Percentiles rank a stretch among this genome's conserved stretches.
These are phyloP conservation scores for Gentiana dahurica DNA, from an alignment of 257 asterid species.

Conservation along the genomic window DNA sequence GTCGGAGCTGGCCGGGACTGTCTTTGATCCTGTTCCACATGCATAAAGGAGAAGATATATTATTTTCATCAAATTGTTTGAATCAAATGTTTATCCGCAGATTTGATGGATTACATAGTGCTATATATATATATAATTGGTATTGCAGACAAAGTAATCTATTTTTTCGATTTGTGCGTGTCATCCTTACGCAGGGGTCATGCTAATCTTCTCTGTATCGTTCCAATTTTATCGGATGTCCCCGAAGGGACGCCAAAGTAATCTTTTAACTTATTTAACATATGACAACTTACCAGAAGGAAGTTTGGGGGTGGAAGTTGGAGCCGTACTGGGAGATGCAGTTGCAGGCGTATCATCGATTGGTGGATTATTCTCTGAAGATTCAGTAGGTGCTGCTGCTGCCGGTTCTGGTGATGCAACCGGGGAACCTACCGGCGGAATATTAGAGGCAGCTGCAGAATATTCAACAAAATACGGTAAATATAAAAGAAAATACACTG, in stretches of 20 bases:
- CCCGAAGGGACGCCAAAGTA: background rate
- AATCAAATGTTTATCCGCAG: background rate
- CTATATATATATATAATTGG: background rate
- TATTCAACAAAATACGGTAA: background rate
- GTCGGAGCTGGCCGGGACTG: constrained; percentile 21
- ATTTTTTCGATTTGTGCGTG: background rate
- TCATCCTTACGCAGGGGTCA: too few species aligned
- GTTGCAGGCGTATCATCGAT: constrained; percentile 1
- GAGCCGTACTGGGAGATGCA: background rate
- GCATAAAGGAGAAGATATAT: background rate
- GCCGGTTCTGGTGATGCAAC: constrained; percentile 16
- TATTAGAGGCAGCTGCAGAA: constrained; percentile 19
- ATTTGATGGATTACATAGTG: background rate
- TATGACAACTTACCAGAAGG: constrained; percentile 14
- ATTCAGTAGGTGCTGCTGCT: constrained; percentile 21
- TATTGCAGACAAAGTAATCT: background rate
- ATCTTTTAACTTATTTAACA: background rate
- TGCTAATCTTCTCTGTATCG: too few species aligned
- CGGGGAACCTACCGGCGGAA: constrained; percentile 26
- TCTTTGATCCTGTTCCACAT: constrained; percentile 29
- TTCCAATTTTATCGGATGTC: too few species aligned
- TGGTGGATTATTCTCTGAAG: constrained; percentile 4
- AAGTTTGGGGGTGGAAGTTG: constrained; percentile 5
- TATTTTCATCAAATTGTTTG: background rate
- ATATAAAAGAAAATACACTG: background rate